Conservation (phyloP, 352 stramenopile genomes). For the Blastocystis sp. region DNA sequence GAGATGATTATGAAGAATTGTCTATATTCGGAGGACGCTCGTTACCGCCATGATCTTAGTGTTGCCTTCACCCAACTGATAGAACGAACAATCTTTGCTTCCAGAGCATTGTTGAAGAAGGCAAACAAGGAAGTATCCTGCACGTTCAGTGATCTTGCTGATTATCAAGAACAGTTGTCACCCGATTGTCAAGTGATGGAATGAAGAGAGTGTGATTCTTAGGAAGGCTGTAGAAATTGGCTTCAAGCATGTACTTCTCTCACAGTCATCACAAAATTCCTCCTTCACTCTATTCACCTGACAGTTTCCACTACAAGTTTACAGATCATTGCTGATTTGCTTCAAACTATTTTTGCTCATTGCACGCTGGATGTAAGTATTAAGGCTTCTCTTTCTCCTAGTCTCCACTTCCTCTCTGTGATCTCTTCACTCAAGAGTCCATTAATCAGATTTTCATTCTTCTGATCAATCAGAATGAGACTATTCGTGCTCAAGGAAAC, state of each 20-base stretch:
- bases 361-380: background rate
- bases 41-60: constrained; percentile 22
- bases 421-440: background rate
- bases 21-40: background rate
- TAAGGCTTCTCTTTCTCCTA: background rate
- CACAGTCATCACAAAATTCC: background rate
- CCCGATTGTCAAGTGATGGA: background rate
- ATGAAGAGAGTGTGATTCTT: background rate
- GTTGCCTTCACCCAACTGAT: background rate
- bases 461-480: constrained; percentile 25
- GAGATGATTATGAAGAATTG: background rate
- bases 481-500: background rate
- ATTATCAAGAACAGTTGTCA: background rate
- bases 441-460: background rate
- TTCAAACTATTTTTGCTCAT: background rate
- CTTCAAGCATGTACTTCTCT: background rate
- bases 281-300: background rate
- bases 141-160: too few species aligned
- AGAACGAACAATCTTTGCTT: background rate
- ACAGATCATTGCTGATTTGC: constrained; percentile 3
- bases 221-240: background rate
- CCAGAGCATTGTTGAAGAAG: background rate
- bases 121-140: background rate
- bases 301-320: background rate
- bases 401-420: background rate